A percentile compares a stretch with the other conserved stretches of the same genome.
phyloP scores from a whole-genome alignment of 306 rosid genomes.

The Trichosanthes cucumerina region DNA sequence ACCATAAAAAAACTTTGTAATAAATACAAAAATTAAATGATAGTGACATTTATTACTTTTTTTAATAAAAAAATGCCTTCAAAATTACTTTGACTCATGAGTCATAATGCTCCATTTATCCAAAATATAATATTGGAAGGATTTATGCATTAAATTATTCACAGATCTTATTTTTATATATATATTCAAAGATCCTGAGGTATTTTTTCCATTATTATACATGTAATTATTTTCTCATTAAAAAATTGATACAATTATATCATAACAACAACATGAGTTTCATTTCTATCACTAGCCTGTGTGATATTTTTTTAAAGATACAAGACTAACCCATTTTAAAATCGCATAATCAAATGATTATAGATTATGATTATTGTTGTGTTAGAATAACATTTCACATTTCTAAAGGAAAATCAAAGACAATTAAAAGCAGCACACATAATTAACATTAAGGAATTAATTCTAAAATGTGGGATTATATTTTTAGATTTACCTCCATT shows the following conservation, averaged over 20 bases:
- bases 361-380: too few species aligned
- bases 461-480: background rate
- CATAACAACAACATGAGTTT: too few species aligned
- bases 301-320: too few species aligned
- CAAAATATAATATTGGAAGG: background rate
- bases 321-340: too few species aligned
- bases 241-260: too few species aligned
- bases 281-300: too few species aligned
- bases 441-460: background rate
- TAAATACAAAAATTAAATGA: background rate
- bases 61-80: background rate
- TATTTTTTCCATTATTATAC: too few species aligned
- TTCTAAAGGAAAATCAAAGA: background rate
- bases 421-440: background rate
- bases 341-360: too few species aligned
- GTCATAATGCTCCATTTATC: background rate
- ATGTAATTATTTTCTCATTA: too few species aligned
- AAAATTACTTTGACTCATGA: background rate
- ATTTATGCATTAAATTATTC: background rate
- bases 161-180: too few species aligned
- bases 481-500: slow-evolving; percentile 59
- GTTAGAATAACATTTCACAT: too few species aligned
- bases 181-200: background rate
- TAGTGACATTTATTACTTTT: background rate
- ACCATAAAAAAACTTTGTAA: background rate